phyloP scores from a whole-genome alignment of 2,329 filamentous ascomycete species.

The Cercospora sp. region DNA sequence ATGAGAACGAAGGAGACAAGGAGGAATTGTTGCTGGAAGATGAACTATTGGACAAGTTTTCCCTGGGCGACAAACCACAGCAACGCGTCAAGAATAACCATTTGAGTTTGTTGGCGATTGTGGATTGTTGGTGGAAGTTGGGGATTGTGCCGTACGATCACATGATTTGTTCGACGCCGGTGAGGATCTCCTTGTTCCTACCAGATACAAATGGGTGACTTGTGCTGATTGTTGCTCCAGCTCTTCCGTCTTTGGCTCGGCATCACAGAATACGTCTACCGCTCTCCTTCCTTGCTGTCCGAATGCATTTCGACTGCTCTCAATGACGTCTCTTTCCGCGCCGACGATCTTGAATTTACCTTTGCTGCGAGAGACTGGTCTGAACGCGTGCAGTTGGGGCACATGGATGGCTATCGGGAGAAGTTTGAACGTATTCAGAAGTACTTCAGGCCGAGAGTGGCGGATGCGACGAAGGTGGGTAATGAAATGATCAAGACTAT shows the following conservation, averaged over 20 bases:
- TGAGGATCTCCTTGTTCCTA: too few species aligned
- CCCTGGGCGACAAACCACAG: conserved; percentile 68
- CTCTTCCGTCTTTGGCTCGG: conserved; percentile 95
- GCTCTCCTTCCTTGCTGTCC: conserved; percentile 71
- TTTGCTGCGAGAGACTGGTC: conserved; percentile 97
- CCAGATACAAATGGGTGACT: too few species aligned
- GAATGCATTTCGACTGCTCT: conserved; percentile 84
- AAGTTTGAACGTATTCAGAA: conserved; percentile 85
- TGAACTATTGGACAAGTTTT: conserved; percentile 84
- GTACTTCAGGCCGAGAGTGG: conserved; percentile 90
- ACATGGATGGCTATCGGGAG: conserved; percentile 91
- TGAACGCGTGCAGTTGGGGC: conserved; percentile 84
- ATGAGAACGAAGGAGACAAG: conserved; percentile 60
- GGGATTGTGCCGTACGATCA: conserved; percentile 96
- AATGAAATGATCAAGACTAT: conserved; percentile 98
- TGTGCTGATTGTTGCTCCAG: conserved; percentile 37
- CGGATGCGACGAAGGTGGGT: conserved; percentile 80
- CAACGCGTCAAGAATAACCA: conserved; percentile 85
- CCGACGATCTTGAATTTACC: conserved; percentile 94
- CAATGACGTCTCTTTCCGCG: conserved; percentile 87
- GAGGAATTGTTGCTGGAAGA: conserved; percentile 73
- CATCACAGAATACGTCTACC: conserved; percentile 95
- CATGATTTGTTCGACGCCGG: conserved; percentile 96
- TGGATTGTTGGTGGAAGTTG: conserved; percentile 95
- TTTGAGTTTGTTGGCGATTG: conserved; percentile 89